phyloP scores from a whole-genome alignment of 2,329 filamentous ascomycete species.

The Fusarium albidum region DNA sequence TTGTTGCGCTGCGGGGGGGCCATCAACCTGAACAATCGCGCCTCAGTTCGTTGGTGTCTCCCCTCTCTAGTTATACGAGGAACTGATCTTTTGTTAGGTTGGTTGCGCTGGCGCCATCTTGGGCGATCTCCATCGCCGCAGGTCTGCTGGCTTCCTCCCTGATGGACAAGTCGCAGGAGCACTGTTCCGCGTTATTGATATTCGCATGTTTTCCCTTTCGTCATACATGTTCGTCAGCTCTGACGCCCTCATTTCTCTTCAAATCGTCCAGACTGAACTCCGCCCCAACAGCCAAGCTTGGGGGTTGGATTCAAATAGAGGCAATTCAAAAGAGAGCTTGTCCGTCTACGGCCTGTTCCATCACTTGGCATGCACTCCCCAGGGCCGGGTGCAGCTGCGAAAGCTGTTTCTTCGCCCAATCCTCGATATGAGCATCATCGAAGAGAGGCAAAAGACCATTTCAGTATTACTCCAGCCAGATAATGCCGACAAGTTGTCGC shows the following conservation, averaged over 20 bases:
- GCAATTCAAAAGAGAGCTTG: constrained; percentile 78
- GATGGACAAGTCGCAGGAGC: constrained; percentile 61
- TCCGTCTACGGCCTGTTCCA: constrained; percentile 88
- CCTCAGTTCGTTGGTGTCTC: constrained; percentile 61
- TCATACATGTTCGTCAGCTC: constrained; percentile 78
- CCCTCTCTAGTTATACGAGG: not conserved
- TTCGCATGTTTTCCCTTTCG: constrained; percentile 79
- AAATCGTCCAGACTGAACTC: constrained; percentile 83
- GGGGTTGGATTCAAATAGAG: constrained; percentile 55
- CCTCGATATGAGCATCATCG: constrained; percentile 71
- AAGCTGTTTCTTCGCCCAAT: constrained; percentile 84
- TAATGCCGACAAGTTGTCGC: constrained; percentile 65
- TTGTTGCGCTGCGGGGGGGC: constrained; percentile 73
- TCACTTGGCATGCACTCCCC: constrained; percentile 76
- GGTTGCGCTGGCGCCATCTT: constrained; percentile 90
- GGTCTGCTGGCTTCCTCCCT: constrained; percentile 67
- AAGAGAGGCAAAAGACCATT: constrained; percentile 75
- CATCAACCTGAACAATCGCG: constrained; percentile 76
- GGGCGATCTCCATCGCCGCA: constrained; percentile 73
- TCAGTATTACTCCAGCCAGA: constrained; percentile 71
- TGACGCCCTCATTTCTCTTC: constrained; percentile 82
- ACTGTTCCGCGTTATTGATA: constrained; percentile 64
- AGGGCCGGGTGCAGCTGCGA: constrained; percentile 79
- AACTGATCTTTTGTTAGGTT: constrained; percentile 55
- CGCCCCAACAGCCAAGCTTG: constrained; percentile 85